phyloP scores from a whole-genome alignment of 441 rosid genomes.

The Manihot esculenta region DNA sequence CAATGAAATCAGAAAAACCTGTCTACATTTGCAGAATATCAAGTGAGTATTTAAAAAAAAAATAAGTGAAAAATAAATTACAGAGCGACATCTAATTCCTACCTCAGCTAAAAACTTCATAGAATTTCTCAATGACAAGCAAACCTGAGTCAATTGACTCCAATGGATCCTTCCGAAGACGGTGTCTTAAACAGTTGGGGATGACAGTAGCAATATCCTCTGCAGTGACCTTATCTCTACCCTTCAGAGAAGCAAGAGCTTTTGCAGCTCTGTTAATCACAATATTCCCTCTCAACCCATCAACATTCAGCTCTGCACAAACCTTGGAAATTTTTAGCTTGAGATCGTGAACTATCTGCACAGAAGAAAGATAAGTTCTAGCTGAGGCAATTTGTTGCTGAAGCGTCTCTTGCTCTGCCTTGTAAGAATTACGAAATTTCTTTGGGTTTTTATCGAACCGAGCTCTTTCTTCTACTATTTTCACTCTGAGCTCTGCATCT shows the following conservation, averaged over 20 bases:
- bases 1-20: conserved; percentile 6
- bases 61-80: conserved; percentile 17
- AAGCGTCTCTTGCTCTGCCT: conserved; percentile 72
- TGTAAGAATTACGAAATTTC: conserved; percentile 77
- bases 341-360: conserved; percentile 73
- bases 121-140: conserved; percentile 77
- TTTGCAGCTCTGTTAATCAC: conserved; percentile 93
- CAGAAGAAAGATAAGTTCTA: conserved; percentile 59
- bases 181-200: conserved; percentile 91
- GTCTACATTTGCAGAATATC: conserved; percentile 15
- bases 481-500: conserved; percentile 90
- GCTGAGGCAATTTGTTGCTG: conserved; percentile 72
- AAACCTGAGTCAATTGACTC: conserved; percentile 94
- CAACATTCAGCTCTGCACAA: conserved; percentile 85
- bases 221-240: conserved; percentile 69
- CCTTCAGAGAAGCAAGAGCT: conserved; percentile 82
- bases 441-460: conserved; percentile 78
- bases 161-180: conserved; percentile 92
- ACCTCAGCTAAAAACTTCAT: conserved; percentile 69
- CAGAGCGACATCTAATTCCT: background rate
- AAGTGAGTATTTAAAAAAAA: background rate
- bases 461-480: conserved; percentile 92
- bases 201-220: conserved; percentile 93
- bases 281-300: conserved; percentile 91
- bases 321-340: conserved; percentile 94